phyloP scores from a whole-genome alignment of 192 early-diverging fungal species.

The Helicostylum pulchrum region DNA sequence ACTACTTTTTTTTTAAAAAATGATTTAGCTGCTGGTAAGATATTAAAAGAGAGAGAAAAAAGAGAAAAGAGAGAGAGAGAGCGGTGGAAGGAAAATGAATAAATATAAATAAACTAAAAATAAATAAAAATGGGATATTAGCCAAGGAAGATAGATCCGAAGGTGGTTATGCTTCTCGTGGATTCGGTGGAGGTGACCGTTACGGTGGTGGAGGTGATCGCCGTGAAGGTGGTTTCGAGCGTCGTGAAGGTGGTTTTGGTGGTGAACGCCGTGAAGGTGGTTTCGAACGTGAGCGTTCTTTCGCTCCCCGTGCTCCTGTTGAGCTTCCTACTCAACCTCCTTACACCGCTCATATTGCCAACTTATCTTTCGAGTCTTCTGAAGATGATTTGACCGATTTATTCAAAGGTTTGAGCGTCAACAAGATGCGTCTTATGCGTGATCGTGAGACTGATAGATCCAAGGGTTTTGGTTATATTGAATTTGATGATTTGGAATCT shows the following conservation, averaged over 20 bases:
- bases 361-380: conserved; percentile 81
- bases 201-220: conserved; percentile 15
- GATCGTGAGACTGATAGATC: conserved; percentile 75
- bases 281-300: conserved; percentile 36
- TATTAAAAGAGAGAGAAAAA: conserved; percentile 2
- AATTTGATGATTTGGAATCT: conserved; percentile 84
- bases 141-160: conserved; percentile 9
- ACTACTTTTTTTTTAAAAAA: not conserved
- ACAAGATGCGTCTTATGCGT: conserved; percentile 74
- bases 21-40: conserved; percentile 25
- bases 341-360: conserved; percentile 88
- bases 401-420: conserved; percentile 71
- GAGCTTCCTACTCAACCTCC: conserved; percentile 83
- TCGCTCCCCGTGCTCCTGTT: conserved; percentile 40
- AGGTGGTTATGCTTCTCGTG: conserved; percentile 2
- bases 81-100: not conserved
- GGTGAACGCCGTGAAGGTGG: conserved; percentile 41
- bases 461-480: conserved; percentile 95
- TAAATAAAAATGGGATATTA: not conserved
- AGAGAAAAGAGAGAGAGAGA: not conserved
- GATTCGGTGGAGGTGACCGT: conserved; percentile 10
- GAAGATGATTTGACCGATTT: conserved; percentile 74
- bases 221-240: conserved; percentile 33
- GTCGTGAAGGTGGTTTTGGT: conserved; percentile 17
- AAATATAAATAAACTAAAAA: not conserved